Evolutionary conservation across 306 rosid genomes (phyloP).

Genomic region (Vigna reflexopilosa): DNA sequence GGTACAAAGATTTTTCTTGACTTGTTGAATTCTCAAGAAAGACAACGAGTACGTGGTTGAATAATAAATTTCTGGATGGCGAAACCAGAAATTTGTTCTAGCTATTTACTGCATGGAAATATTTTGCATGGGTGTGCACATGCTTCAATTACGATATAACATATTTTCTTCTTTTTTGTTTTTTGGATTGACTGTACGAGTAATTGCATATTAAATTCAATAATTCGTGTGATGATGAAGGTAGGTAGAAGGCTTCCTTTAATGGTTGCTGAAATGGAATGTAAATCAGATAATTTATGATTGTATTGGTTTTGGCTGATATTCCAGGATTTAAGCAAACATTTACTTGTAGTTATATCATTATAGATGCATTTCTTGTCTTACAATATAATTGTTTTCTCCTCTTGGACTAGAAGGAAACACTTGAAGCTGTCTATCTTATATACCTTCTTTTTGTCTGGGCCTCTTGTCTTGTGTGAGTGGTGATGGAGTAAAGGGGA

Average conservation of each 20-base stretch:
- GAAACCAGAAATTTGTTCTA: not conserved
- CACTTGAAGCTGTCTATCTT: not conserved
- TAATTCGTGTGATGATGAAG: not conserved
- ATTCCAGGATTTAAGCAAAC: constrained; percentile 8
- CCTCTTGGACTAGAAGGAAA: not conserved
- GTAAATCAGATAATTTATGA: constrained; percentile 2
- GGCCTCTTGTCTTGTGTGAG: not conserved
- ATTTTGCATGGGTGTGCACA: not conserved
- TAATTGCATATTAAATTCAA: not conserved
- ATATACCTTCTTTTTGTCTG: not conserved
- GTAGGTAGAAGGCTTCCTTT: not conserved
- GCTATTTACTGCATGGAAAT: constrained; percentile 4
- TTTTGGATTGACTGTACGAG: not conserved
- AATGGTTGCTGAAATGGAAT: constrained; percentile 25
- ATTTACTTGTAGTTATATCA: not conserved
- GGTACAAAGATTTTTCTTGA: not conserved
- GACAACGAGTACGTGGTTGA: constrained; percentile 9
- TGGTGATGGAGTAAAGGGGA: not conserved
- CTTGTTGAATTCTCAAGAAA: not conserved
- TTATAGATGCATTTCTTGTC: not conserved
- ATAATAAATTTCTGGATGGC: not conserved
- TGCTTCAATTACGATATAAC: not conserved
- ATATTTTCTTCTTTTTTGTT: not conserved
- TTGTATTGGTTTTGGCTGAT: not conserved
- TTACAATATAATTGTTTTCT: not conserved